Percentiles rank a stretch among this genome's conserved stretches.
Evolutionary conservation across 352 stramenopile species (phyloP).

Genomic region (Stephanocyclus meneghinianus): DNA sequence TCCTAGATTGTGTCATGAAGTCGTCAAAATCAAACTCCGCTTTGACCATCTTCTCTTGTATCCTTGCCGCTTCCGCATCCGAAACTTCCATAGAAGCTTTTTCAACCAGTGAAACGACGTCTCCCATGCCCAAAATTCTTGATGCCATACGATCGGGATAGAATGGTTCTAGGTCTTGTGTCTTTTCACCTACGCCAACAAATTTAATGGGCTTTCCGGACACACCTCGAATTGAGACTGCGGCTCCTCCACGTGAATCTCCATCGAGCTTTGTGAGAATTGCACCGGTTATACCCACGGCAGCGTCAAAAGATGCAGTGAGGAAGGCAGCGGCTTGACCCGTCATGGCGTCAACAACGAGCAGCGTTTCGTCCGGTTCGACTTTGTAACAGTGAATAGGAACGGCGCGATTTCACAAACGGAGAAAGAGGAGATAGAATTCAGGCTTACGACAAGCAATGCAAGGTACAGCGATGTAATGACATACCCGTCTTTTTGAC

Average conservation of each 20-base stretch:
- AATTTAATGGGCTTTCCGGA: conserved; percentile 88
- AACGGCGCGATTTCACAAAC: neutral
- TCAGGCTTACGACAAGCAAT: neutral
- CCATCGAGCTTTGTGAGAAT: conserved; percentile 87
- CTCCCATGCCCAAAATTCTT: conserved; percentile 88
- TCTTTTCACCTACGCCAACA: conserved; percentile 85
- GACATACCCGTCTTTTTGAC: conserved; percentile 65
- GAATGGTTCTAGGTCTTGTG: conserved; percentile 85
- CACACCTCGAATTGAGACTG: conserved; percentile 79
- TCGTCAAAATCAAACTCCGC: conserved; percentile 87
- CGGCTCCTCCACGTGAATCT: conserved; percentile 84
- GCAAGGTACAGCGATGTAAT: neutral
- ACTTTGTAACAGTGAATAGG: conserved; percentile 36
- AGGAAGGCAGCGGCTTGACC: conserved; percentile 86
- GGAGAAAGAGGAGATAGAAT: neutral
- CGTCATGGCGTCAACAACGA: conserved; percentile 89
- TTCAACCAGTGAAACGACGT: conserved; percentile 87
- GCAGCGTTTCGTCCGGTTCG: conserved; percentile 84
- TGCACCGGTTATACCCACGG: conserved; percentile 83
- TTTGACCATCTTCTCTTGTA: conserved; percentile 85
- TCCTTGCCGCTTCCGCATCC: conserved; percentile 77
- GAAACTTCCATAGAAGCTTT: conserved; percentile 85
- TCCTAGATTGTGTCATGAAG: conserved; percentile 83
- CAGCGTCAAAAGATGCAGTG: conserved; percentile 84
- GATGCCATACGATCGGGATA: conserved; percentile 86